Evolutionary conservation across 2,329 filamentous ascomycete genomes (phyloP).

Genomic region (Claviceps spartinae): DNA sequence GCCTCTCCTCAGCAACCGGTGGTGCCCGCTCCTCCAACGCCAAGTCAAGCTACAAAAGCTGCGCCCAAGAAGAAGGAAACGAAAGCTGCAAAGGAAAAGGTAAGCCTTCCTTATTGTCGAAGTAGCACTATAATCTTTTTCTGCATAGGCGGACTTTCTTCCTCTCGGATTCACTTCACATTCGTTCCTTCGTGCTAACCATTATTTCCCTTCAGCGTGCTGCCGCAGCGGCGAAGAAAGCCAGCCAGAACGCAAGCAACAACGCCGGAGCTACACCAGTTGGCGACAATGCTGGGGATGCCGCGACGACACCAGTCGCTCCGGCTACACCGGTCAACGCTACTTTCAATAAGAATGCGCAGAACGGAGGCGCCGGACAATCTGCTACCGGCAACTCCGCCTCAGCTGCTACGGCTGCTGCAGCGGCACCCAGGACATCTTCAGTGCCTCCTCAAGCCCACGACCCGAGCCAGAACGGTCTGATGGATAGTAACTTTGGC

Average conservation of each 20-base stretch:
- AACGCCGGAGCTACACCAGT: conserved; percentile 37
- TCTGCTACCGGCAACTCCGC: conserved; percentile 1
- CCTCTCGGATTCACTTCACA: not conserved
- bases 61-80: conserved; percentile 66
- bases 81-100: conserved; percentile 54
- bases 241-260: conserved; percentile 36
- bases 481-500: conserved; percentile 33
- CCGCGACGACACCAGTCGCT: conserved; percentile 48
- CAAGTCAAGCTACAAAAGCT: conserved; percentile 57
- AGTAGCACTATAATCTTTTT: no score
- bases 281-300: conserved; percentile 40
- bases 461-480: conserved; percentile 33
- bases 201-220: conserved; percentile 22
- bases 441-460: conserved; percentile 24
- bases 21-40: conserved; percentile 56
- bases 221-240: conserved; percentile 47
- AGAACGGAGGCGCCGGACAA: conserved; percentile 17
- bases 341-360: conserved; percentile 27
- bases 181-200: not conserved
- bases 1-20: conserved; percentile 50
- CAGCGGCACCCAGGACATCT: conserved; percentile 17
- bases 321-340: conserved; percentile 48
- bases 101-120: conserved; percentile 24
- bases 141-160: no score
- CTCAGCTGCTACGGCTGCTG: conserved; percentile 12